phyloP scores from a whole-genome alignment of 2,329 filamentous ascomycete species.

The Talaromyces marneffei region DNA sequence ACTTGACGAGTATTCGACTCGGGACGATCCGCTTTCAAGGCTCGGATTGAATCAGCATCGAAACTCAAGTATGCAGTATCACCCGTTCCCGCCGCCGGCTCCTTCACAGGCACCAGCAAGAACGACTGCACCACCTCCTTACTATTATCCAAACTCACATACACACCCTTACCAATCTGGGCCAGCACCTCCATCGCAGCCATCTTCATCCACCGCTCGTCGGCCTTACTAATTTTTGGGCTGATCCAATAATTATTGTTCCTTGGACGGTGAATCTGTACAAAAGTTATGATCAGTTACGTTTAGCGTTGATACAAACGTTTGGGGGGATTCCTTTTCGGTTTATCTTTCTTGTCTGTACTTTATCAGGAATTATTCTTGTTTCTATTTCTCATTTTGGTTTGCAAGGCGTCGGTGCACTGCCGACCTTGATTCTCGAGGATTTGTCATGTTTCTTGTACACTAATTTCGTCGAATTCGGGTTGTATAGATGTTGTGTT shows the following conservation, averaged over 20 bases:
- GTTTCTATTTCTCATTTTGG: neutral
- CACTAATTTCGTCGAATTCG: neutral
- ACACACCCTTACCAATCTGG: neutral
- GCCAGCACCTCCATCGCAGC: neutral
- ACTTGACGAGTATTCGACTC: slow-evolving; percentile 26
- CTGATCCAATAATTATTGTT: neutral
- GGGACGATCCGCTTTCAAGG: slow-evolving; percentile 24
- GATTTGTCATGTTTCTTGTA: neutral
- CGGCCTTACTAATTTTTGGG: neutral
- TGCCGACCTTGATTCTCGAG: neutral
- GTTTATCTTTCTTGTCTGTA: slow-evolving; percentile 5
- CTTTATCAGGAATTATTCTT: neutral
- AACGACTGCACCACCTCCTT: neutral
- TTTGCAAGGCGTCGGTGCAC: neutral
- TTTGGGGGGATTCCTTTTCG: neutral
- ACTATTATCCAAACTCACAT: neutral
- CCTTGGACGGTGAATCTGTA: neutral
- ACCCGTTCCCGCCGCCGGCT: slow-evolving; percentile 19
- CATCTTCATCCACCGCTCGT: neutral
- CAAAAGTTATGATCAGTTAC: neutral
- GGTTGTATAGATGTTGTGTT: neutral
- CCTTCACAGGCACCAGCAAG: neutral
- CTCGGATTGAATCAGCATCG: slow-evolving; percentile 5
- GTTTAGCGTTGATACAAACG: neutral
- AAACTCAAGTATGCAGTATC: slow-evolving; percentile 15